These are phyloP conservation scores for Speleostelium caveatum DNA, from an alignment of 78 protist genomes.

Conservation along the genomic window DNA sequence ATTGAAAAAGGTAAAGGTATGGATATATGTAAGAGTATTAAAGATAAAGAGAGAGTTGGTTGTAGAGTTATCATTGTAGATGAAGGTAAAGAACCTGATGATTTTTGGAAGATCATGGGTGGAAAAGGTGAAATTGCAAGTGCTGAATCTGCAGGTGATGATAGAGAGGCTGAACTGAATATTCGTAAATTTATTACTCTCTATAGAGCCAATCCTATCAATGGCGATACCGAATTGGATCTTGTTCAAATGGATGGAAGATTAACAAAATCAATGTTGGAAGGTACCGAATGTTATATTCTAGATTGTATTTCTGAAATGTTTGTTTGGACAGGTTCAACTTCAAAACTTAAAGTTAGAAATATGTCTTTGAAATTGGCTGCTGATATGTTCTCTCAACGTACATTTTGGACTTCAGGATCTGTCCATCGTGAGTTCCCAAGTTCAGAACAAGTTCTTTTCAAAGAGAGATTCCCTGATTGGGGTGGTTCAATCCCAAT, in stretches of 20 bases:
- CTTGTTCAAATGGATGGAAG: conserved; percentile 51
- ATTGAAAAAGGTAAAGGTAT: conserved; percentile 87
- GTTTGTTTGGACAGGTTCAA: conserved; percentile 83
- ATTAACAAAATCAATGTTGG: conserved; percentile 49
- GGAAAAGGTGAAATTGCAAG: conserved; percentile 65
- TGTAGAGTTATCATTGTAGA: conserved; percentile 57
- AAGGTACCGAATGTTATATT: conserved; percentile 57
- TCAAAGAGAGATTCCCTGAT: conserved; percentile 81
- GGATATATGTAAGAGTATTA: conserved; percentile 80
- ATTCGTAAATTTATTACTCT: conserved; percentile 52
- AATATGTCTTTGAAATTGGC: conserved; percentile 56
- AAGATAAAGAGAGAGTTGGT: conserved; percentile 82
- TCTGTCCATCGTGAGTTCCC: conserved; percentile 72
- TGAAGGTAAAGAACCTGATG: conserved; percentile 76
- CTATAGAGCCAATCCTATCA: conserved; percentile 20
- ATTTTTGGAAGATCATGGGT: conserved; percentile 82
- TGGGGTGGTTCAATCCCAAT: conserved; percentile 84
- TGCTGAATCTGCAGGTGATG: conserved; percentile 71
- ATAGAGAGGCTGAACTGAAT: conserved; percentile 76
- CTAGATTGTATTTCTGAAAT: conserved; percentile 79
- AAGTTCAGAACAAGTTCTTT: conserved; percentile 78
- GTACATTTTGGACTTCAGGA: conserved; percentile 18
- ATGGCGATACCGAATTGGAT: conserved; percentile 51
- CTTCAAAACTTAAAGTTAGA: conserved; percentile 40
- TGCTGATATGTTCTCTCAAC: conserved; percentile 23